Conservation (phyloP, 2,329 filamentous ascomycete species). For the Talaromyces verruculosus region DNA sequence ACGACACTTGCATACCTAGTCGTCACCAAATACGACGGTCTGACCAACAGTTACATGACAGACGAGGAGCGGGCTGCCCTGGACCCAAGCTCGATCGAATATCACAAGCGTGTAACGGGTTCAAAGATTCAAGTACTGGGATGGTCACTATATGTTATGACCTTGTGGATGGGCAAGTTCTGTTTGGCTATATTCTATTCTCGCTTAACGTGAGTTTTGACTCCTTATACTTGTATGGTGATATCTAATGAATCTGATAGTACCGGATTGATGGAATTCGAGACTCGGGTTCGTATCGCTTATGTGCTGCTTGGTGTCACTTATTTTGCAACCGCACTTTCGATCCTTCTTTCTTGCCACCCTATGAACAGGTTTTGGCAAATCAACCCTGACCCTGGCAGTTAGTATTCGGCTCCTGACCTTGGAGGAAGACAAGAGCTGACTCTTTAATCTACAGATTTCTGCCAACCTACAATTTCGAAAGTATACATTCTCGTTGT, state of each 20-base stretch:
- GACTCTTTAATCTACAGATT: slow-evolving; percentile 31
- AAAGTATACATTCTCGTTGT: slow-evolving; percentile 49
- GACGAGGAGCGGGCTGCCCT: slow-evolving; percentile 48
- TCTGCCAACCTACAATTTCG: slow-evolving; percentile 51
- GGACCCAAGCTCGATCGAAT: slow-evolving; percentile 48
- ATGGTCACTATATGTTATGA: slow-evolving; percentile 55
- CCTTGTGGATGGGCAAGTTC: slow-evolving; percentile 54
- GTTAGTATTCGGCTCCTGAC: slow-evolving; percentile 39
- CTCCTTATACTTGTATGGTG: background rate
- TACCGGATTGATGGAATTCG: slow-evolving; percentile 40
- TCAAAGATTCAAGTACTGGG: slow-evolving; percentile 54
- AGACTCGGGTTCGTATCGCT: slow-evolving; percentile 49
- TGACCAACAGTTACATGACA: slow-evolving; percentile 60
- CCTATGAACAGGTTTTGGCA: slow-evolving; percentile 59
- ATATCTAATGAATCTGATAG: slow-evolving; percentile 26
- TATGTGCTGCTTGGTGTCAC: slow-evolving; percentile 51
- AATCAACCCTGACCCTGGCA: slow-evolving; percentile 58
- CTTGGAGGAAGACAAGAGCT: background rate
- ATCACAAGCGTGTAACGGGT: slow-evolving; percentile 48
- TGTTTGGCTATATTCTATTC: slow-evolving; percentile 57
- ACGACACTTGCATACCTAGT: slow-evolving; percentile 51
- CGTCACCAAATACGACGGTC: slow-evolving; percentile 47
- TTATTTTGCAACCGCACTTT: slow-evolving; percentile 50
- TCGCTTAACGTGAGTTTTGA: slow-evolving; percentile 47
- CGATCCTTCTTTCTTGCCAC: slow-evolving; percentile 54